phyloP scores from a whole-genome alignment of 2,329 filamentous ascomycete genomes.

The Aureobasidium sp. region DNA sequence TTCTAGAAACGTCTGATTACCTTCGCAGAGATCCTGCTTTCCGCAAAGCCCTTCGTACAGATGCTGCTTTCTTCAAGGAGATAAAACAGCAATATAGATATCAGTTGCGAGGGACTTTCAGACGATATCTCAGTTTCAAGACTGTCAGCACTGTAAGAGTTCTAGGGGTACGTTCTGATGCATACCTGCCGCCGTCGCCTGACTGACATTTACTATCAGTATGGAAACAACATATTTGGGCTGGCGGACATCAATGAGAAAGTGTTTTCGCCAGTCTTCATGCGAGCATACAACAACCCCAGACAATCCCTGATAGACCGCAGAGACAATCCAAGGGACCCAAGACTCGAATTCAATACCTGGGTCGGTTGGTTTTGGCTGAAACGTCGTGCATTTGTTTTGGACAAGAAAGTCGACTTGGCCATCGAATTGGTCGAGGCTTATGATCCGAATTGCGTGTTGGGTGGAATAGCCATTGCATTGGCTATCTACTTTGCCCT shows the following conservation, averaged over 20 bases:
- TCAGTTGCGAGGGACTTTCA: neutral
- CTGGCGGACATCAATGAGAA: neutral
- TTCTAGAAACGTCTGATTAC: neutral
- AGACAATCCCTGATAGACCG: neutral
- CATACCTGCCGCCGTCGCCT: too few relatives aligned
- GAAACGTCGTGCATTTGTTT: neutral
- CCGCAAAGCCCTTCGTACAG: neutral
- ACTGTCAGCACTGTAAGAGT: slow-evolving; percentile 4
- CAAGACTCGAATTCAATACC: neutral
- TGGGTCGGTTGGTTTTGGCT: neutral
- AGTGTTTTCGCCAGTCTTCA: slow-evolving; percentile 5
- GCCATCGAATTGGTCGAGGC: neutral
- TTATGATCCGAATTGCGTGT: neutral
- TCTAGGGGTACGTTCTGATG: neutral
- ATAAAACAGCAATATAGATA: neutral
- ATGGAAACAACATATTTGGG: neutral
- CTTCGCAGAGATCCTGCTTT: neutral
- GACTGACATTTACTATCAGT: neutral
- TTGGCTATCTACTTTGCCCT: neutral
- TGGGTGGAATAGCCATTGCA: neutral
- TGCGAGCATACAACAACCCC: slow-evolving; percentile 3
- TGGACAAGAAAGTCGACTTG: neutral
- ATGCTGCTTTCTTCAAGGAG: neutral
- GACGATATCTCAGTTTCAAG: neutral
- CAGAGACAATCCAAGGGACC: neutral